A percentile compares a stretch with the other conserved stretches of the same genome.
Conservation (phyloP, 441 rosid genomes). For the Pelargonium myrrhifolium region DNA sequence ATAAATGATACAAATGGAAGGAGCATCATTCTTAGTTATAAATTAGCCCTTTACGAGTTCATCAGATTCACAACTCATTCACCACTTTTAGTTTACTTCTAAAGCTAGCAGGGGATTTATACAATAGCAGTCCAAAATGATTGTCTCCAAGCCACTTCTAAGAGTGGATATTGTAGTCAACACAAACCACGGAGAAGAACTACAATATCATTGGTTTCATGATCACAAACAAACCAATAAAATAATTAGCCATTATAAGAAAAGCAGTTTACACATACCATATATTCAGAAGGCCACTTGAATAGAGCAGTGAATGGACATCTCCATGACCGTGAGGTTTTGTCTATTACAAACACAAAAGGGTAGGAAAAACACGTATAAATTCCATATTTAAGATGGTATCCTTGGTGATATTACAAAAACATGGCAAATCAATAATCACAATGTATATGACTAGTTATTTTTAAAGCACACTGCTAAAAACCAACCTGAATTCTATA, state of each 20-base stretch:
- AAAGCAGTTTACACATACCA: constrained; percentile 41
- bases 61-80: too few species aligned
- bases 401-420: neutral
- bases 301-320: constrained; percentile 83
- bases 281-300: constrained; percentile 68
- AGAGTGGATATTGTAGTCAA: neutral
- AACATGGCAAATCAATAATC: neutral
- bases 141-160: neutral
- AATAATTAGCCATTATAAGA: neutral
- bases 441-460: neutral
- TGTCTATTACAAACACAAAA: constrained; percentile 44
- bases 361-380: constrained; percentile 5
- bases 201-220: neutral
- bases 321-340: constrained; percentile 99
- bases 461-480: neutral
- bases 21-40: too few species aligned
- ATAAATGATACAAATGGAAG: too few species aligned
- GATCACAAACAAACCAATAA: constrained; percentile 2
- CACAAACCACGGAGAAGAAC: neutral
- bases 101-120: too few species aligned
- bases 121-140: neutral
- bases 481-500: constrained; percentile 71
- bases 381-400: neutral
- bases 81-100: too few species aligned
- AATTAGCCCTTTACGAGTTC: too few species aligned